Evolutionary conservation across 2,329 filamentous ascomycete species (phyloP), one percentile per base, ranked within the genome.

Genomic region (Exophiala alcalophila): DNA sequence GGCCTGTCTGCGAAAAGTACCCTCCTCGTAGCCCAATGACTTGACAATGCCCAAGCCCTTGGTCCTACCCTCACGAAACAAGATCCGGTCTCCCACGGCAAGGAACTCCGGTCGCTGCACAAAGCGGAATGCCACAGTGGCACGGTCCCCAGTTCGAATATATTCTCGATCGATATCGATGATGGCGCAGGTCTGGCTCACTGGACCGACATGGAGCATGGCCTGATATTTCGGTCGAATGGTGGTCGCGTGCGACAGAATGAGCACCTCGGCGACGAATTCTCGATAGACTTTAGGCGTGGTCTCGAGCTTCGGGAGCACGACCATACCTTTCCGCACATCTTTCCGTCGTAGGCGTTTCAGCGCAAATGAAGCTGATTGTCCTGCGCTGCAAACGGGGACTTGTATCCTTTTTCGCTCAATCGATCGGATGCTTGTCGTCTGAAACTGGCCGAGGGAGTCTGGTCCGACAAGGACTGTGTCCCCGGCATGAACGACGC

Each of bases 211-310:
- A 58, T 98, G 92, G 15, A 98, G 76, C 90, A 97, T 98, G 1
- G 92, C 92, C 69, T 98, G 92, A 55, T 98, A 98, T 58, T 89
- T 91, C 0, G 83, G 88, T 65, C 94, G 92, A 65, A 98, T 98
- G 29, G 92, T 98, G 0, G 92, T 98, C 0, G 91, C 89, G 59
- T 98, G 92, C 3, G 86, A 94, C 5, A 98, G 74, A 54, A 98
- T 97, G 15, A 98, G 74, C 1, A 98, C 92, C 65, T 91, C 86
- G 9, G 86, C 86, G 28, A 90, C 72, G 59, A 91, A 91, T 61
- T 89, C 84, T 23, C 77, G 72, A 59, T 83, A 78, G 8, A 88
- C 86, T 53, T 82, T 92, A 0, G 83, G 78, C 50, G 84, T 75
- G 39, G 80, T 81, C 37, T 94, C 86, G 9, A 83, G 67, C 62